Evolutionary conservation across 371 early-diverging fungal species (phyloP).

Genomic region (Gilbertella persicaria): DNA sequence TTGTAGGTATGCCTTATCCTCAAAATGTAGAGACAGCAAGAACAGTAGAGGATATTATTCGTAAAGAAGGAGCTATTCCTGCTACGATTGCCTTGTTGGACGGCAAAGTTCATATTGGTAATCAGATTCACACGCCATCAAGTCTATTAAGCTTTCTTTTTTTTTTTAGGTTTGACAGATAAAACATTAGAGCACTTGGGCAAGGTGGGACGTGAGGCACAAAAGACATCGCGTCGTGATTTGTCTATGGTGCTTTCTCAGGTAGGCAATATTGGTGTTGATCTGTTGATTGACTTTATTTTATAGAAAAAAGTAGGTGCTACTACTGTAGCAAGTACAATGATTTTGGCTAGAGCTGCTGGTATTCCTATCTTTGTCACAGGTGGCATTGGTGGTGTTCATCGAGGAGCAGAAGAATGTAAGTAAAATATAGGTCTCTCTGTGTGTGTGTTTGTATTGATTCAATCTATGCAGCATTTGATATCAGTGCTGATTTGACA

Average conservation of each 20-base stretch:
- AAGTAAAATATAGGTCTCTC: conserved; percentile 19
- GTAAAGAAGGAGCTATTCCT: conserved; percentile 74
- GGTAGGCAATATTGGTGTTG: conserved; percentile 29
- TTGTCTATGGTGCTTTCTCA: conserved; percentile 73
- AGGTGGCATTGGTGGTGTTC: conserved; percentile 97
- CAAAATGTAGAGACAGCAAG: conserved; percentile 85
- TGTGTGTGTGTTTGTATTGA: not conserved
- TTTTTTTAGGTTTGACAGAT: conserved; percentile 33
- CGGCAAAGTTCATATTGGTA: conserved; percentile 82
- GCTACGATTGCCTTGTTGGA: conserved; percentile 91
- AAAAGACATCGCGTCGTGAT: conserved; percentile 87
- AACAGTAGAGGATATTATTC: conserved; percentile 76
- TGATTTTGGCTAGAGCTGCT: conserved; percentile 80
- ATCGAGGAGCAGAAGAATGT: conserved; percentile 80
- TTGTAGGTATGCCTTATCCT: conserved; percentile 91
- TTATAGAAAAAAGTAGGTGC: conserved; percentile 68
- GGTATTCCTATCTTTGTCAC: conserved; percentile 93
- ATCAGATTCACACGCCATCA: not conserved
- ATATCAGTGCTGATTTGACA: conserved; percentile 90
- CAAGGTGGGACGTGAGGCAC: conserved; percentile 57
- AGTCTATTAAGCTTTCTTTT: not conserved
- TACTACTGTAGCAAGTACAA: conserved; percentile 91
- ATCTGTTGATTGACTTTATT: not conserved
- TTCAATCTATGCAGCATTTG: conserved; percentile 56
- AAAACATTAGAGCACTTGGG: conserved; percentile 69